Evolutionary conservation across 345 rosid genomes (phyloP).

Genomic region (Jatropha curcas): DNA sequence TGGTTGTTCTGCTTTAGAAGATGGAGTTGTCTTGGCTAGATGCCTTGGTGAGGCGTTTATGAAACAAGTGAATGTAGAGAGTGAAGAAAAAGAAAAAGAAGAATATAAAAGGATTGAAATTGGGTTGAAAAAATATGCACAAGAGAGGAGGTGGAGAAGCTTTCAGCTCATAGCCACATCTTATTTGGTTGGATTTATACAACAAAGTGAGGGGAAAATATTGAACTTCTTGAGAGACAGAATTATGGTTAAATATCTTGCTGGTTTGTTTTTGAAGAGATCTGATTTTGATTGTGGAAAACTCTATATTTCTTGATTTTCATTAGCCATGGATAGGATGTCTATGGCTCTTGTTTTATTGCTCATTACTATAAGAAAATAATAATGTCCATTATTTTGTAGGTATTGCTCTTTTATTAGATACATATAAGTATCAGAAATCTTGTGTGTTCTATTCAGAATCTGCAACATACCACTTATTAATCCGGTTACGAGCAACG

Average conservation of each 20-base stretch:
- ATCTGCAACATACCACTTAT: constrained; percentile 25
- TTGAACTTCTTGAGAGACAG: constrained; percentile 45
- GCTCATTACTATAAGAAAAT: too few species aligned
- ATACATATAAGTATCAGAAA: not conserved
- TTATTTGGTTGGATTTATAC: constrained; percentile 52
- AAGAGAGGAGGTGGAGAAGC: constrained; percentile 72
- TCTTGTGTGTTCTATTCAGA: not conserved
- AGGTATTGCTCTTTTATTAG: too few species aligned
- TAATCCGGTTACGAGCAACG: constrained; percentile 23
- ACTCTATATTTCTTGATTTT: constrained; percentile 10
- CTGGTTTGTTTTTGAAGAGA: constrained; percentile 30
- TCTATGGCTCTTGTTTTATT: too few species aligned
- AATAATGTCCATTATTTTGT: too few species aligned
- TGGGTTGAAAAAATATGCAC: constrained; percentile 45
- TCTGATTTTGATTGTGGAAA: constrained; percentile 55
- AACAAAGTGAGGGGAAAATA: constrained; percentile 40
- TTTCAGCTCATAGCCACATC: constrained; percentile 47
- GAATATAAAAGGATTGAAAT: constrained; percentile 39
- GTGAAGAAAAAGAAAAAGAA: constrained; percentile 15
- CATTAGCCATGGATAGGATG: too few species aligned
- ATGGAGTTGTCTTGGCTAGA: constrained; percentile 60
- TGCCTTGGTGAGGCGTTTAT: constrained; percentile 53
- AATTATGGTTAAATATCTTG: constrained; percentile 35
- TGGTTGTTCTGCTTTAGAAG: constrained; percentile 69
- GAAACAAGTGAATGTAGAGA: constrained; percentile 7